Percentiles rank a stretch among this genome's conserved stretches.
phyloP scores from a whole-genome alignment of 306 rosid species.

The Malus fusca region DNA sequence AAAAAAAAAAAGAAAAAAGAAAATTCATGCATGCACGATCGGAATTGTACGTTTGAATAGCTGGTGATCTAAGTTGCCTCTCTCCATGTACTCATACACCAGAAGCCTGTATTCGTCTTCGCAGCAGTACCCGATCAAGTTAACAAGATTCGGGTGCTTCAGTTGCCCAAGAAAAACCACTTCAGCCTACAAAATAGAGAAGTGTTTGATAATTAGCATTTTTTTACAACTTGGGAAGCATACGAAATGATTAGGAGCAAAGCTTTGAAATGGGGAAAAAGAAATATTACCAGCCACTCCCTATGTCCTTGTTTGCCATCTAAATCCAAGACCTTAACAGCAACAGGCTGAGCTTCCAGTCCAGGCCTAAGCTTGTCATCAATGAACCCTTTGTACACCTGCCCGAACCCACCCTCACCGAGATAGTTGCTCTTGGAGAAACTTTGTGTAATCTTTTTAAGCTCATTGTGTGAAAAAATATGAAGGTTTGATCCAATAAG shows the following conservation, averaged over 20 bases:
- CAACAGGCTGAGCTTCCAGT: conserved; percentile 52
- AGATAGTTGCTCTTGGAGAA: conserved; percentile 51
- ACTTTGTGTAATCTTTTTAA: conserved; percentile 44
- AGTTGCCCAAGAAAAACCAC: conserved; percentile 84
- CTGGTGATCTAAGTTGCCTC: conserved; percentile 64
- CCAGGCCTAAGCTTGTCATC: conserved; percentile 54
- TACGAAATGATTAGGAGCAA: background rate
- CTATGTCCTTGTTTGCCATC: conserved; percentile 89
- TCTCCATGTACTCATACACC: conserved; percentile 78
- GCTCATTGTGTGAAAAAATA: conserved; percentile 61
- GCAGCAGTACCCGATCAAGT: conserved; percentile 82
- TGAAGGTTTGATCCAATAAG: conserved; percentile 71
- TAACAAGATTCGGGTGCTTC: conserved; percentile 77
- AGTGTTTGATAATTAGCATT: background rate
- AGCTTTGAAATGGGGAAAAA: background rate
- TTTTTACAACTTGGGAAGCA: background rate
- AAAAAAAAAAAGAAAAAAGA: no score
- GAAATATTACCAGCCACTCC: conserved; percentile 80
- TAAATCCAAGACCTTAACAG: conserved; percentile 74
- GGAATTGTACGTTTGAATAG: conserved; percentile 52
- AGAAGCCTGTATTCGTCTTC: conserved; percentile 92
- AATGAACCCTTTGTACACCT: conserved; percentile 77
- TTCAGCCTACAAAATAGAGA: conserved; percentile 49
- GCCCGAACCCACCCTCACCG: conserved; percentile 94
- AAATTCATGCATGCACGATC: background rate